These are phyloP conservation scores for Aphanomyces astaci DNA, from an alignment of 352 stramenopile species.

Conservation along the genomic window DNA sequence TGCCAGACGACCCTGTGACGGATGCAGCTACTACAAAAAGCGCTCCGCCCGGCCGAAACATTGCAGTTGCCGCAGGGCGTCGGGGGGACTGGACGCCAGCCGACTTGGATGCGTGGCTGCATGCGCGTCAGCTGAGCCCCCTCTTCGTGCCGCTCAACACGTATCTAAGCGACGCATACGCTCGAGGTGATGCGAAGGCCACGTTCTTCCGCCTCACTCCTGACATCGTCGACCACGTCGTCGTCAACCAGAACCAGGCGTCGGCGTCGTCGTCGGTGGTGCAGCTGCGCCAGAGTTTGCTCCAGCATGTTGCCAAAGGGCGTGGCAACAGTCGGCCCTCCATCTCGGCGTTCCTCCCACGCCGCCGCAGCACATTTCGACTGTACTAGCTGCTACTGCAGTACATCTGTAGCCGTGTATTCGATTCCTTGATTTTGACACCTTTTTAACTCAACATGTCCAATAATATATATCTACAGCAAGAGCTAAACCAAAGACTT, in stretches of 20 bases:
- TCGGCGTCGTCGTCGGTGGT: not conserved
- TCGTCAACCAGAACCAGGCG: conserved; percentile 5
- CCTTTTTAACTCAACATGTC: too few species aligned
- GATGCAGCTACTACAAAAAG: not conserved
- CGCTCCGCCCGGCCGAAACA: too few species aligned
- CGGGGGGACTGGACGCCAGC: conserved; percentile 1
- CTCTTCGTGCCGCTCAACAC: conserved; percentile 9
- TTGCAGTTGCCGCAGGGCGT: too few species aligned
- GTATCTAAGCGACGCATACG: not conserved
- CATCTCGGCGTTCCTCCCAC: not conserved
- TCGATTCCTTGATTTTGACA: too few species aligned
- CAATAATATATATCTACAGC: too few species aligned
- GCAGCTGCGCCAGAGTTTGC: not conserved
- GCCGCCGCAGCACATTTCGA: not conserved
- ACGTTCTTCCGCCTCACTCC: conserved; percentile 5
- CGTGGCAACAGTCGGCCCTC: not conserved
- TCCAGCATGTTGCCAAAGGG: not conserved
- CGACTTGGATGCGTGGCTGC: conserved; percentile 12
- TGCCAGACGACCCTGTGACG: not conserved
- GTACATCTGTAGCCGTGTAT: too few species aligned
- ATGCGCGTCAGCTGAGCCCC: not conserved
- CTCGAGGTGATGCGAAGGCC: not conserved
- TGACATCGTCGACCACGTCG: not conserved
- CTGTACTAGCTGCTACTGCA: not conserved
- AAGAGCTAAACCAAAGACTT: too few species aligned